Evolutionary conservation across 1,139 yeast genomes (phyloP), one percentile per base, ranked within the genome.

Genomic region (Suhomyces chickasaworum): DNA sequence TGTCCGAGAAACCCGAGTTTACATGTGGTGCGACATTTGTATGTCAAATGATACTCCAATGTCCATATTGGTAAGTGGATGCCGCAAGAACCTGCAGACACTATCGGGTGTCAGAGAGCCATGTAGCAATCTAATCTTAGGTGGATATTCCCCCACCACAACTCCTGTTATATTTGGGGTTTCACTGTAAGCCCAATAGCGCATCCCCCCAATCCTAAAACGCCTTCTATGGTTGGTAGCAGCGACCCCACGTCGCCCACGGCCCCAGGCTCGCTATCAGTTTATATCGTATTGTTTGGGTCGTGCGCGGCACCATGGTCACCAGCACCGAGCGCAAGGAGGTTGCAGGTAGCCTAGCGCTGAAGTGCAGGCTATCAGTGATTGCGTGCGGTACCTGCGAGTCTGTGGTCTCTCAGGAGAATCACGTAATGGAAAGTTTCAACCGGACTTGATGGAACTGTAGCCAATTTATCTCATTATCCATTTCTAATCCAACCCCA

Each of bases 1-100:
- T 25, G 29, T 33, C 38, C 38, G 38, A 35, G 30, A 21, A 23
- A 22, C 18, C 38, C 38, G 38, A 22, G 37, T 25, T 9, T 25
- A 15, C 21, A 8, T 13, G 10, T 23, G n/a, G 29, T 12, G 36
- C 18, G 42, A 32, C 36, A 29, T 29, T 23, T 31, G 31, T 34
- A 27, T 17, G 40, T 27, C 38, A 23, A 23, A 23, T 22, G 13
- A 7, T 13, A 25, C 12, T 13, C 29, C 29, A 25, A 13, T 10
- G 3, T 8, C 29, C 29, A 3, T 7, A 7, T 4, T 9, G 29
- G 29, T 13, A 25, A 25, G 13, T 25, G 29, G 29, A 10, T 23
- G 29, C 13, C 29, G 13, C 29, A 25, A 13, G 29, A 25, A 25
- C 29, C 29, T 25, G 29, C 29, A 25, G 13, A 25, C 29, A 17